These are phyloP conservation scores for Bathelium albidoporum DNA, from an alignment of 495 filamentous ascomycete genomes.

Conservation along the genomic window DNA sequence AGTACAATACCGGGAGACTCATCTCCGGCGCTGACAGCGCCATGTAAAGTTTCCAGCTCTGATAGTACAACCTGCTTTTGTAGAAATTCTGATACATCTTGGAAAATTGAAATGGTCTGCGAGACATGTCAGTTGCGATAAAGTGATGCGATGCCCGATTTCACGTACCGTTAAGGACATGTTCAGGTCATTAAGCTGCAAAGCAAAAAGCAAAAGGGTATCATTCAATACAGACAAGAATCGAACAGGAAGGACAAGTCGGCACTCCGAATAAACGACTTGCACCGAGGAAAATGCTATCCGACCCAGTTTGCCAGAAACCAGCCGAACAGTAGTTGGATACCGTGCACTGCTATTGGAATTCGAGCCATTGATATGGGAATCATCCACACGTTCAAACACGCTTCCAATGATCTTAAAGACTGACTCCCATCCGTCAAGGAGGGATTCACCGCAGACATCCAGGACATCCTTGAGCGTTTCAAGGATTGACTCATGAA, in stretches of 20 bases:
- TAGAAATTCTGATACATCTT: conserved; percentile 86
- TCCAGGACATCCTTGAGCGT: conserved; percentile 74
- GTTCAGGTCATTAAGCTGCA: conserved; percentile 84
- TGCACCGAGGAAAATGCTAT: conserved; percentile 81
- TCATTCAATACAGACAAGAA: conserved; percentile 79
- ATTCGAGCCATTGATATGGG: background rate
- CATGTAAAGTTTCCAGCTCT: conserved; percentile 33
- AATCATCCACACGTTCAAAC: conserved; percentile 41
- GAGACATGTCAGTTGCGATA: background rate
- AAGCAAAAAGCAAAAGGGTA: conserved; percentile 76
- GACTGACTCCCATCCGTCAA: conserved; percentile 70
- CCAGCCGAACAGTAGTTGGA: conserved; percentile 10
- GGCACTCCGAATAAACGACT: conserved; percentile 88
- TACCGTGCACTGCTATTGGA: background rate
- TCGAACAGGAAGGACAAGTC: conserved; percentile 63
- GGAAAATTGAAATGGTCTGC: conserved; percentile 26
- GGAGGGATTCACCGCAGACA: conserved; percentile 74
- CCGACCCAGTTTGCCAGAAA: conserved; percentile 63
- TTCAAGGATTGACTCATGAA: conserved; percentile 74
- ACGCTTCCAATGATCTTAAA: conserved; percentile 80
- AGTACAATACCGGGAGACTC: background rate
- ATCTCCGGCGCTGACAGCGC: background rate
- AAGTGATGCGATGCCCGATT: background rate
- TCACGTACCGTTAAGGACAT: conserved; percentile 72
- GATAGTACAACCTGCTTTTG: conserved; percentile 35